phyloP scores from a whole-genome alignment of 2,329 filamentous ascomycete genomes.

The Ceratocystis alfenasii region DNA sequence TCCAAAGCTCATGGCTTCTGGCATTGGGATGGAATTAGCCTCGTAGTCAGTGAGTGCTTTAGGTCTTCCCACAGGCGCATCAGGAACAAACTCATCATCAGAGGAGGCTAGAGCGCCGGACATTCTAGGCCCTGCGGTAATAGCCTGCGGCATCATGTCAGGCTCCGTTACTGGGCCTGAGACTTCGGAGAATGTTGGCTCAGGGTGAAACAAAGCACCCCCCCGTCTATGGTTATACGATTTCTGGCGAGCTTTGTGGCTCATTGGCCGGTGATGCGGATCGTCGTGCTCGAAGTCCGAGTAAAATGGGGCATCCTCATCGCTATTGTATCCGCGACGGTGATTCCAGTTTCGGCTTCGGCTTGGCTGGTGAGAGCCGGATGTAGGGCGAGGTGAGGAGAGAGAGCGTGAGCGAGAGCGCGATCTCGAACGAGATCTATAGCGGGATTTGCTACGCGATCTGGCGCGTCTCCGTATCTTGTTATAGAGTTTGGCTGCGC shows the following conservation, averaged over 20 bases:
- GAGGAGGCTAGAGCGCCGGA: constrained; percentile 6
- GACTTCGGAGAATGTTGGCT: constrained; percentile 19
- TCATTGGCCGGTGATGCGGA: not conserved
- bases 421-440: constrained; percentile 28
- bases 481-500: constrained; percentile 50
- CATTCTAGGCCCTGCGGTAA: not conserved
- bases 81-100: constrained; percentile 8
- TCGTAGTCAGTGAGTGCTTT: constrained; percentile 11
- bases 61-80: not conserved
- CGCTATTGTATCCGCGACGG: not conserved
- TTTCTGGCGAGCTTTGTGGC: too few relatives aligned
- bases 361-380: not conserved
- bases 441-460: constrained; percentile 38
- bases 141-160: not conserved
- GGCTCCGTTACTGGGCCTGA: constrained; percentile 15
- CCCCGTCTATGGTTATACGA: not conserved
- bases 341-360: not conserved
- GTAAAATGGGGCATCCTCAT: not conserved
- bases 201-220: not conserved
- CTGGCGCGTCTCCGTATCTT: constrained; percentile 40
- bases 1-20: not conserved
- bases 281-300: not conserved
- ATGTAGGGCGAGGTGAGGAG: constrained; percentile 20
- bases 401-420: constrained; percentile 23
- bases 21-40: constrained; percentile 1